Percentiles rank a stretch among this genome's conserved stretches.
phyloP scores from a whole-genome alignment of 768 basidiomycete genomes.

The Termitomyces sp. region DNA sequence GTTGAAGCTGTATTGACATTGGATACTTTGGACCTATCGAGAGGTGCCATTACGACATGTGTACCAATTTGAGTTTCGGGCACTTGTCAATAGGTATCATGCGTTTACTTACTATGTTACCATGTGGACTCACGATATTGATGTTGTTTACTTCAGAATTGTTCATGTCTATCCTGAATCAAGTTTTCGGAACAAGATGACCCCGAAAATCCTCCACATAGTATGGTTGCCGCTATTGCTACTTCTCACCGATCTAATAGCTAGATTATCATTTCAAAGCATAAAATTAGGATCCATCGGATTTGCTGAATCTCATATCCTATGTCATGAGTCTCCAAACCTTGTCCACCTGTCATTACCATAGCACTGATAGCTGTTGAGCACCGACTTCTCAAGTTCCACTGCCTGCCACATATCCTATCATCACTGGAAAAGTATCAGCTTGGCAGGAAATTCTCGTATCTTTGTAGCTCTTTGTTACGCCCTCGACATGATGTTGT shows the following conservation, averaged over 20 bases:
- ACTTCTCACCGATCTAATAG: not conserved
- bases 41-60: not conserved
- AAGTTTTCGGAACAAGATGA: not conserved
- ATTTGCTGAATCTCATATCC: not conserved
- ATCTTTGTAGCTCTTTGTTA: not conserved
- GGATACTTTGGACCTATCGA: not conserved
- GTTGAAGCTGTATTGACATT: not conserved
- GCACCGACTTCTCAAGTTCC: not conserved
- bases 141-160: not conserved
- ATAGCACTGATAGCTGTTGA: not conserved
- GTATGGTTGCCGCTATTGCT: not conserved
- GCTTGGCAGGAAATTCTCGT: not conserved
- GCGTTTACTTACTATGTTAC: not conserved
- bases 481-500: not conserved
- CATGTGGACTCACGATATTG: not conserved
- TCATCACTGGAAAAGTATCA: not conserved
- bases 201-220: not conserved
- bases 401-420: not conserved
- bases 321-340: not conserved
- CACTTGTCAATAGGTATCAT: not conserved
- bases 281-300: not conserved
- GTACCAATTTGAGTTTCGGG: not conserved
- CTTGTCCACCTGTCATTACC: not conserved
- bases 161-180: not conserved
- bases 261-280: not conserved